Evolutionary conservation across 805 yeast species (phyloP), one percentile per base, ranked within the genome.

Genomic region (Metschnikowia chrysomelidarum): DNA sequence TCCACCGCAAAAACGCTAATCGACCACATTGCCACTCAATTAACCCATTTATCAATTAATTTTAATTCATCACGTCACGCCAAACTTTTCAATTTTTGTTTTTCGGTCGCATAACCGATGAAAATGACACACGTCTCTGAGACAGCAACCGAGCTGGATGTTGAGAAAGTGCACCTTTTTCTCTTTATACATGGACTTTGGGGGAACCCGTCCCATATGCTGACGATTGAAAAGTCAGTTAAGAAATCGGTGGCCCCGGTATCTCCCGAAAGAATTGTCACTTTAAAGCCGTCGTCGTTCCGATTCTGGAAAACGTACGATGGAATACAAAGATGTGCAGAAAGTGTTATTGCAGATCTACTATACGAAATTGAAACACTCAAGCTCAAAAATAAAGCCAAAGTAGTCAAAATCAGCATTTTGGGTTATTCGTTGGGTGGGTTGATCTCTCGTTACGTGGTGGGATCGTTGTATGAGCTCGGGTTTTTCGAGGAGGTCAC

Each of bases 351-450:
- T 8, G 46, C 56, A 9, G 73, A 67, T 32, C 50, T 67, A 32
- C 54, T 65, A 19, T 64, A 61, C 32, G 71, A 66, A 43, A 60
- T 67, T 23, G 72, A 65, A 40, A 53, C 63, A 1, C 51, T 67
- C 33, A 60, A 58, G 41, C 46, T 50, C 32, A 53, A 54, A 28
- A 50, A 56, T 29, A 45, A 51, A 25, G 46, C 38, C 17, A 50
- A 49, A 15, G 86, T 87, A 8, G 65, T 69, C n/a, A 74, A 78
- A 47, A 73, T 91, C 32, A 84, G 94, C 42, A 67, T 91, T 26
- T 71, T 86, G 3, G 96, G 98, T 0, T 91, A 89, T 57, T 86
- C 96, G 0, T 63, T 91, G 40, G 97, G 98, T 15, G 98, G 98
- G 0, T 60, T 89, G 22, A 77, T 91, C 20, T 70, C 88, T 0